Evolutionary conservation across 495 filamentous ascomycete species (phyloP).

Genomic region (Podospora appendiculata): DNA sequence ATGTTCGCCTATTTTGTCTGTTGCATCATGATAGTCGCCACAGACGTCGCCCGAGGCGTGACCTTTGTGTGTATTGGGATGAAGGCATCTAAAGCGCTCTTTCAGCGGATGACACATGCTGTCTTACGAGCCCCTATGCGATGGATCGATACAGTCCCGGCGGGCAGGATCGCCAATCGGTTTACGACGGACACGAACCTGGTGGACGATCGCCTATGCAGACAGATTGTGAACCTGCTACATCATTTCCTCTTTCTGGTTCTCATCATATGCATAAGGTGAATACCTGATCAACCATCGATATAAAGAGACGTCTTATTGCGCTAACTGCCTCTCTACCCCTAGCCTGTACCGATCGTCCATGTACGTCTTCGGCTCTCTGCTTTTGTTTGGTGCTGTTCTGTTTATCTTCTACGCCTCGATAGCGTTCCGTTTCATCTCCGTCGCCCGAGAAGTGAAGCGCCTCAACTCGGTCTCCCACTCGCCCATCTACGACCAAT

Average conservation of each 20-base stretch:
- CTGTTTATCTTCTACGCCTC: conserved; percentile 15
- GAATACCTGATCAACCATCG: not conserved
- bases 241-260: too few relatives aligned
- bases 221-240: not conserved
- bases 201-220: conserved; percentile 28
- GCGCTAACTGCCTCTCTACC: conserved; percentile 5
- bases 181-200: conserved; percentile 39
- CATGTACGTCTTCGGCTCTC: not conserved
- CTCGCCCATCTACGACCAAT: conserved; percentile 56
- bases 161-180: conserved; percentile 44
- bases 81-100: conserved; percentile 29
- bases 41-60: too few relatives aligned
- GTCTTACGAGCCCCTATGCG: conserved; percentile 41
- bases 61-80: conserved; percentile 14
- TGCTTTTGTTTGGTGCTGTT: conserved; percentile 17
- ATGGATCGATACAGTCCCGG: conserved; percentile 42
- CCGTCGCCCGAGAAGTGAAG: conserved; percentile 56
- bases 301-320: not conserved
- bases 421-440: conserved; percentile 41
- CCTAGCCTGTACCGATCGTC: not conserved
- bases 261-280: too few relatives aligned
- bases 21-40: too few relatives aligned
- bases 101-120: conserved; percentile 29
- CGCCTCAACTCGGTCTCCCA: conserved; percentile 53
- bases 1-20: too few relatives aligned